phyloP scores from a whole-genome alignment of 148 eudicot genomes.

The Rhododendron henanense region DNA sequence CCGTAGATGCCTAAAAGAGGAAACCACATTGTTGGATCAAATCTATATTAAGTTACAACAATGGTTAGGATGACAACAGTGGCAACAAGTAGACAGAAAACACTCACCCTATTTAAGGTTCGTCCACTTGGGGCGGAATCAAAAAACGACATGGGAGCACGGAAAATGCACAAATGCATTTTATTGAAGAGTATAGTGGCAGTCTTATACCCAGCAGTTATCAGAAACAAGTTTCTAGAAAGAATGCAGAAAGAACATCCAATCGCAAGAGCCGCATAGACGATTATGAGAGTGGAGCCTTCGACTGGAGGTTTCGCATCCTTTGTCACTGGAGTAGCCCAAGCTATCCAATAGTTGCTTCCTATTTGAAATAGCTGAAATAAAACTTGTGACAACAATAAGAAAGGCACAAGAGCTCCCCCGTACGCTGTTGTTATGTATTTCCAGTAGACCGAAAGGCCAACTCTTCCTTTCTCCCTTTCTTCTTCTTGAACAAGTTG shows the following conservation, averaged over 20 bases:
- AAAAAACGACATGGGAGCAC: conserved; percentile 68
- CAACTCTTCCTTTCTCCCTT: conserved; percentile 61
- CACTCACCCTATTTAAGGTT: conserved; percentile 45
- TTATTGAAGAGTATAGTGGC: conserved; percentile 49
- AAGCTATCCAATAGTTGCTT: conserved; percentile 69
- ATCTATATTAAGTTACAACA: not conserved
- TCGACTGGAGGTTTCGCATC: conserved; percentile 31
- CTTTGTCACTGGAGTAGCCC: conserved; percentile 56
- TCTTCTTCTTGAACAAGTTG: conserved; percentile 69
- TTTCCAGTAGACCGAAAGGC: conserved; percentile 53
- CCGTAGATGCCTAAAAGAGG: conserved; percentile 48
- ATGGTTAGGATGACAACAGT: no score
- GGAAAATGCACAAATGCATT: conserved; percentile 53
- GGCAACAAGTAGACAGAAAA: not conserved
- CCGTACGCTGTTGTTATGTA: conserved; percentile 51
- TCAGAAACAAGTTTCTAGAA: conserved; percentile 36
- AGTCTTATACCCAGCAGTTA: conserved; percentile 41
- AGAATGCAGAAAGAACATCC: conserved; percentile 50
- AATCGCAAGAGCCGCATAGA: conserved; percentile 42
- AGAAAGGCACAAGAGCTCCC: conserved; percentile 53
- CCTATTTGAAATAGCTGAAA: conserved; percentile 48
- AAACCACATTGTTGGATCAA: not conserved
- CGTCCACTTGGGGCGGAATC: conserved; percentile 64
- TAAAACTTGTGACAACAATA: conserved; percentile 40
- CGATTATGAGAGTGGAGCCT: conserved; percentile 34